Base-by-base conservation (phyloP, 2,329 filamentous ascomycete species). In the Xylariaceae sp. region DNA sequence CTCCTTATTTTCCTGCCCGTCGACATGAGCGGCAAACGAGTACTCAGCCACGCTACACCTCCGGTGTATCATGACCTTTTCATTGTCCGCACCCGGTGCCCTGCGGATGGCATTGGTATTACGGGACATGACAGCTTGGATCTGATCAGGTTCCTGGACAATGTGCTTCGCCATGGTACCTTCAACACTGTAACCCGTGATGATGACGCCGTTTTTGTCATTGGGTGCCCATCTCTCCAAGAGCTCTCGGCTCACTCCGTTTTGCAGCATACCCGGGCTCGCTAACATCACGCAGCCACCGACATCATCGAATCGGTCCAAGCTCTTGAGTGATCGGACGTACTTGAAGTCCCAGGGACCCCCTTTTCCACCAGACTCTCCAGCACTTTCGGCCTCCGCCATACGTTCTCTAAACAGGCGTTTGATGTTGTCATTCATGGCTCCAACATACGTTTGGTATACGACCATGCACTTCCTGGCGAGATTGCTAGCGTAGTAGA, bases 361-460 rank as follows among this genome's bases (percentile, higher is more conserved):
- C 37, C 89, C 91, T 66, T 88, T 91, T 6, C 83, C 84, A 5
- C 81, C 80, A 2, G 80, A 80, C 62, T 91, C 88, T 6, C 89
- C 88, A 35, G 84, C 85, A 0, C 87, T 86, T 69, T 95, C 89
- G 7, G 90, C 89, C 69, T 95, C 90, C 3, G 89, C 90, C 84
- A 96, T 95, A 47, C 90, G 85, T 71, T 95, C 91, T 51, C 88
- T 81, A 72, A 96, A 96, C n/a, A 96, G 81, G 8, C 89, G 84
- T 71, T 96, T 96, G 76, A 99, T 97, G 66, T 96, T 97, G 67
- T 97, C 92, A 70, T 99, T 99, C 94, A 99, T 99, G 53, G 91
- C 91, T 47, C 91, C 90, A 47, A 97, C 90, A 66, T 97, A 99
- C 1, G 94, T 99, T 70, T 97, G 94, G 69, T 99, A 99, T 3